Base-by-base conservation (phyloP, 2,329 filamentous ascomycete genomes). In the Fusarium duplospermum region DNA sequence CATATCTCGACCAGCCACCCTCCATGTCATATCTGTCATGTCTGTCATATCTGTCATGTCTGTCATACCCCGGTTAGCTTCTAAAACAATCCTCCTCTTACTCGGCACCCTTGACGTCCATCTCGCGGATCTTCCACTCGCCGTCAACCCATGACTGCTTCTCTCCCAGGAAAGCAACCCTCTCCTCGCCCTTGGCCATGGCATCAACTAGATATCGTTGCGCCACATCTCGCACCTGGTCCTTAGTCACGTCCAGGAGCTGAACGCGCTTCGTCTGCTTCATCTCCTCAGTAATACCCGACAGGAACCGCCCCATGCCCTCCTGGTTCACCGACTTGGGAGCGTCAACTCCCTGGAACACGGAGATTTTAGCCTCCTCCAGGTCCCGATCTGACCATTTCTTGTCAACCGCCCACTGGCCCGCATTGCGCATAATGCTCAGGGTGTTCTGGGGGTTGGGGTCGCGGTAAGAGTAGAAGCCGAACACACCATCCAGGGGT, bases 401-500 rank as follows among this genome's bases (percentile, higher is more conserved):
- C 78, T 93, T 93, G 75, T 97, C 92, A 13, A 91, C 88, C 0
- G 95, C 96, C 91, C 95, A 98, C 27, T 88, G 86, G 2, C 96
- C 96, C 1, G 94, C 93, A 66, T 93, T 92, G 35, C 89, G 87
- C 91, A 98, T 97, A 69, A 98, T 93, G 65, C 89, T 90, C 74
- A 98, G 86, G 0, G 94, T 96, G 83, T 98, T 98, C 71, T 92
- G 87, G 0, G 96, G 96, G 81, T 98, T 98, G 4, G 96, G 96
- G 81, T 99, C 96, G 61, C 96, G 93, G 87, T 99, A 99, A 52
- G 94, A 96, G 85, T 97, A 98, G 85, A 98, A 97, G 18, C 94
- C 94, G 77, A 99, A 98, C 1, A 97, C 83, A 27, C 95, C 96
- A 75, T 94, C 93, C 9, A 98, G 85, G 0, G 93, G 90, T 27